phyloP scores from a whole-genome alignment of 805 yeast species.

The Cephaloascus albidus region DNA sequence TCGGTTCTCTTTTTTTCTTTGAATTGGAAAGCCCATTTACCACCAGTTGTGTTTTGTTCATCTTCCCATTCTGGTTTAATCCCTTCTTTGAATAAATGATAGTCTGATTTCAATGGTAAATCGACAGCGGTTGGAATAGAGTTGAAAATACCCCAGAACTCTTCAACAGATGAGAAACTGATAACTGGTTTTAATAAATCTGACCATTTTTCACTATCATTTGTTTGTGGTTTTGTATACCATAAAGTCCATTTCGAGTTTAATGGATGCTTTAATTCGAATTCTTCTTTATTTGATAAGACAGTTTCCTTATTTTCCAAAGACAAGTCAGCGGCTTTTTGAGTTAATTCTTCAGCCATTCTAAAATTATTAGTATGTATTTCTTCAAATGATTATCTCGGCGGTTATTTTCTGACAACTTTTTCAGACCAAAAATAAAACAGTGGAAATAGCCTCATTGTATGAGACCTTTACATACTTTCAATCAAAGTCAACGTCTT shows the following conservation, averaged over 20 bases:
- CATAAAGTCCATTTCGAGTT: conserved; percentile 91
- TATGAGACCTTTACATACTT: too few relatives aligned
- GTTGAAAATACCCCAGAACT: conserved; percentile 97
- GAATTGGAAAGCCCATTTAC: conserved; percentile 84
- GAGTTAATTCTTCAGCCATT: conserved; percentile 36
- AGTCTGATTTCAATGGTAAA: conserved; percentile 86
- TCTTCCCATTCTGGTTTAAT: conserved; percentile 99
- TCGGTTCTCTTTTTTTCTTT: conserved; percentile 47
- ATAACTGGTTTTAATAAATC: conserved; percentile 90
- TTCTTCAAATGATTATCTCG: too few relatives aligned
- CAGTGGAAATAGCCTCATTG: too few relatives aligned
- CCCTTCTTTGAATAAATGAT: conserved; percentile 89
- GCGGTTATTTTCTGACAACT: too few relatives aligned
- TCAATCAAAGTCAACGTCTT: too few relatives aligned
- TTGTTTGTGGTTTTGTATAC: conserved; percentile 91
- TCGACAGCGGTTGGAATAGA: conserved; percentile 88
- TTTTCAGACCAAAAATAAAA: too few relatives aligned
- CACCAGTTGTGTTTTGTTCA: conserved; percentile 76
- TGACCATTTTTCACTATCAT: conserved; percentile 77
- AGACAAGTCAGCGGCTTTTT: conserved; percentile 32
- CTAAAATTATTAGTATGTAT: too few relatives aligned
- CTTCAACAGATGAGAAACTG: conserved; percentile 90
- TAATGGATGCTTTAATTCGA: conserved; percentile 80
- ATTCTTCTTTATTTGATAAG: conserved; percentile 50
- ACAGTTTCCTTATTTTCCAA: conserved; percentile 35